These are phyloP conservation scores for Madurella mycetomatis DNA, from an alignment of 2,329 filamentous ascomycete genomes.

Conservation along the genomic window DNA sequence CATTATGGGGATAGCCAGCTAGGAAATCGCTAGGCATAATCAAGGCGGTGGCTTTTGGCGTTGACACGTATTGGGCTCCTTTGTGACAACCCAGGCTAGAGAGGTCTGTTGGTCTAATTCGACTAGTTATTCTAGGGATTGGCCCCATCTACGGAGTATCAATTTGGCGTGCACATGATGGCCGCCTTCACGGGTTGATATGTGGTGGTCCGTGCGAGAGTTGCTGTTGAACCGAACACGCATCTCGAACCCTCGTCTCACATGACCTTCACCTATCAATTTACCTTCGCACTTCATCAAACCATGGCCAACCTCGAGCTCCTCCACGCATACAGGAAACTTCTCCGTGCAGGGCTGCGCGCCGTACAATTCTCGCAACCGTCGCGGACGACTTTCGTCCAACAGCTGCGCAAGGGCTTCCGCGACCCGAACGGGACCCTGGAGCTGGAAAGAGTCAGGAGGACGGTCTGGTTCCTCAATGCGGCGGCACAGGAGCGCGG, in stretches of 20 bases:
- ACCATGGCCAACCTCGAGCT: constrained; percentile 34
- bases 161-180: no score
- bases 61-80: no score
- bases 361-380: constrained; percentile 70
- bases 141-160: no score
- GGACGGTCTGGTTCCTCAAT: constrained; percentile 66
- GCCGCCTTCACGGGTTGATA: no score
- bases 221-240: background rate
- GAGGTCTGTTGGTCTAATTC: no score
- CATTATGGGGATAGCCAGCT: no score
- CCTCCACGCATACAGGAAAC: constrained; percentile 62
- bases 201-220: background rate
- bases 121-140: no score
- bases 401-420: constrained; percentile 58
- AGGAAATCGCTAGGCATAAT: no score
- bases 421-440: constrained; percentile 43
- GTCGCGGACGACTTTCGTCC: constrained; percentile 57
- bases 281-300: background rate
- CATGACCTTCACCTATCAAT: background rate
- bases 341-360: constrained; percentile 63
- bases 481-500: constrained; percentile 60
- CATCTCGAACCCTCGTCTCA: background rate
- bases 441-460: constrained; percentile 50
- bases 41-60: no score
- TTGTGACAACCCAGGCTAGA: no score